Conservation (phyloP, 2,329 filamentous ascomycete genomes). For the Nigrospora osmanthi region DNA sequence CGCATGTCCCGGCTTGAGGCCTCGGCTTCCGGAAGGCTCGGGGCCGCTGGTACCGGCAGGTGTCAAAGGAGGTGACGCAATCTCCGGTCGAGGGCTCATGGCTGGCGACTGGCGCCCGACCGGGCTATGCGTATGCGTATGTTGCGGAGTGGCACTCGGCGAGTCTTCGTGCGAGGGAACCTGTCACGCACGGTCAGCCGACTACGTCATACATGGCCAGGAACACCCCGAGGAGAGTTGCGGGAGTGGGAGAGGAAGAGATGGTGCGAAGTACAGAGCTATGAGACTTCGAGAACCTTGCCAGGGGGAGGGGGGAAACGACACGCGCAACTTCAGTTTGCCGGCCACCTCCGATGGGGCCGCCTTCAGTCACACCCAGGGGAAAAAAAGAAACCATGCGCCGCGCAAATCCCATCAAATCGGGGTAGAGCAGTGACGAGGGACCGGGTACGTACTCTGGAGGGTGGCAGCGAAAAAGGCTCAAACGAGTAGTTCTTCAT, state of each 20-base stretch:
- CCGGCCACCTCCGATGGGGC: no score
- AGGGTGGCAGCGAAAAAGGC: conserved; percentile 78
- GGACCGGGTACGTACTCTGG: conserved; percentile 56
- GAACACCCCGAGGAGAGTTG: no score
- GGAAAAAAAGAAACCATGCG: no score
- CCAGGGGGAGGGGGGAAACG: no score
- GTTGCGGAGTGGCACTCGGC: conserved; percentile 52
- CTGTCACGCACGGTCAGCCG: conserved; percentile 23
- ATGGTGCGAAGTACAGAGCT: no score
- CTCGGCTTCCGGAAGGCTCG: conserved; percentile 22
- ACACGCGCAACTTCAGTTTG: no score
- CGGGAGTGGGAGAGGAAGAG: no score
- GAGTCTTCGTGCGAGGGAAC: conserved; percentile 54
- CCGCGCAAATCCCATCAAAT: no score
- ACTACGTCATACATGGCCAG: no score
- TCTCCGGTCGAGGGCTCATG: conserved; percentile 60
- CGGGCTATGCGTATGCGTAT: conserved; percentile 57
- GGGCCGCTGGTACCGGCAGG: conserved; percentile 62
- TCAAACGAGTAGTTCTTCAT: conserved; percentile 87
- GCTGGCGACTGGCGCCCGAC: conserved; percentile 58
- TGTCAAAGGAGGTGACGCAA: conserved; percentile 85
- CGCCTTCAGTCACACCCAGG: no score
- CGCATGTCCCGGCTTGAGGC: conserved; percentile 10
- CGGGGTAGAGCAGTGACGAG: no score
- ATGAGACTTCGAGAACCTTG: no score